Conservation (phyloP, 495 filamentous ascomycete species). For the Elasticomyces elasticus region DNA sequence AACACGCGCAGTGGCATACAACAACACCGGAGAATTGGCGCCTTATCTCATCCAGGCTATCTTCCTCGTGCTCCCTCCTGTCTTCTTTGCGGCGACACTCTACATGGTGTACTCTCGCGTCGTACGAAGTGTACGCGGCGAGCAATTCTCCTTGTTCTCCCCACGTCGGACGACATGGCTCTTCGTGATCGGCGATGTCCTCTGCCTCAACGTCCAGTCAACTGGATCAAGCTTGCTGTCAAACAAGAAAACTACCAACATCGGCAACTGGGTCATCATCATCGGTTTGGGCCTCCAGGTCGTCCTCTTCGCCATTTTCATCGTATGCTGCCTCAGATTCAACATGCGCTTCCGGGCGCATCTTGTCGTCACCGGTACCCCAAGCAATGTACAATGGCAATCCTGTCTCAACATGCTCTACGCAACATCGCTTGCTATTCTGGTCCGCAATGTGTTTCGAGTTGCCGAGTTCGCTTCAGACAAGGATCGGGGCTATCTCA, state of each 20-base stretch:
- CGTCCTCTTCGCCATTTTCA: conserved; percentile 6
- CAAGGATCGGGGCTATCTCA: conserved; percentile 5
- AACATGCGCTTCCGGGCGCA: neutral
- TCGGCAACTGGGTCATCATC: conserved; percentile 4
- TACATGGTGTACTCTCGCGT: conserved; percentile 9
- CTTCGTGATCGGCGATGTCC: conserved; percentile 1
- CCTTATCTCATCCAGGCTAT: conserved; percentile 25
- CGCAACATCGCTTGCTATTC: neutral
- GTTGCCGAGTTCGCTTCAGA: neutral
- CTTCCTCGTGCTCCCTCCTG: conserved; percentile 8
- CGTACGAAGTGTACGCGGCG: neutral
- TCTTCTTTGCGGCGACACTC: conserved; percentile 6
- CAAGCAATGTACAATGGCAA: neutral
- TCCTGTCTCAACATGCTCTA: conserved; percentile 3
- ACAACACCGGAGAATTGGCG: conserved; percentile 2
- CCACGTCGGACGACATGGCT: neutral
- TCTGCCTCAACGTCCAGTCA: conserved; percentile 7
- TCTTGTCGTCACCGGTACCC: neutral
- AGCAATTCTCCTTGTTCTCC: neutral
- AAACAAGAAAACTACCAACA: neutral
- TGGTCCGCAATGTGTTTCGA: conserved; percentile 3
- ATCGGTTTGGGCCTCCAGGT: conserved; percentile 5
- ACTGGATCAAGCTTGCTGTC: conserved; percentile 5
- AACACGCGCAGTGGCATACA: conserved; percentile 24
- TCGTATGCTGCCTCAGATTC: neutral